phyloP scores from a whole-genome alignment of 1,139 yeast species.

The Protomyces gravidus region DNA sequence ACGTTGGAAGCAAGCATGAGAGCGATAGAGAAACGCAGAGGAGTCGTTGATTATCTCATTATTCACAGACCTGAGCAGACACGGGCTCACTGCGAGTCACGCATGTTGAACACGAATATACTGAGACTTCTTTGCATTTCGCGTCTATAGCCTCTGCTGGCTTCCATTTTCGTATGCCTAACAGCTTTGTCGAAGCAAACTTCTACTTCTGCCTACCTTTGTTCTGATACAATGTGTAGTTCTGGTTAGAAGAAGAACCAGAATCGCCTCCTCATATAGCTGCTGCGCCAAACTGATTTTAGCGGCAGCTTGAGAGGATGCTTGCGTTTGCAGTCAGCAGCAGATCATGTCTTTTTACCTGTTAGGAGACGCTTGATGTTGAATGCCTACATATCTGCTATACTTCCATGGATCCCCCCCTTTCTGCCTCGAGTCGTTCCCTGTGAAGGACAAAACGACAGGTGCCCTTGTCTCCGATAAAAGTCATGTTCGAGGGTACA shows the following conservation, averaged over 20 bases:
- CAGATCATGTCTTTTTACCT: background rate
- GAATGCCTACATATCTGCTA: conserved; percentile 8
- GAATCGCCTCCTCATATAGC: conserved; percentile 24
- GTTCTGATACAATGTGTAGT: conserved; percentile 26
- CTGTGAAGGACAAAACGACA: conserved; percentile 32
- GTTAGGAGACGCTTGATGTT: background rate
- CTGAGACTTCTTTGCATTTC: conserved; percentile 13
- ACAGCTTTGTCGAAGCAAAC: background rate
- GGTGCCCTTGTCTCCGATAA: conserved; percentile 33
- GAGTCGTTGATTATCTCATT: conserved; percentile 24
- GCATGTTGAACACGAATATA: conserved; percentile 27
- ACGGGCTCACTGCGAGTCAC: conserved; percentile 2
- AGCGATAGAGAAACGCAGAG: too few species aligned
- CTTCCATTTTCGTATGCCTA: background rate
- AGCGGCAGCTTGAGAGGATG: conserved; percentile 27
- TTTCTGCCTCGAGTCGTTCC: conserved; percentile 21
- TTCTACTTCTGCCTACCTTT: conserved; percentile 29
- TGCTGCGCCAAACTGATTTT: conserved; percentile 28
- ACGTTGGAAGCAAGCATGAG: too few species aligned
- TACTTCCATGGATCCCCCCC: background rate
- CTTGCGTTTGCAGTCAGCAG: conserved; percentile 4
- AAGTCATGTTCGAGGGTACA: conserved; percentile 21
- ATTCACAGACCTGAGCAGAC: conserved; percentile 30
- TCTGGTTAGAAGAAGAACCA: conserved; percentile 28
- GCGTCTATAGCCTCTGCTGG: background rate